phyloP scores from a whole-genome alignment of 495 filamentous ascomycete species.

The Baudoinia panamericana region DNA sequence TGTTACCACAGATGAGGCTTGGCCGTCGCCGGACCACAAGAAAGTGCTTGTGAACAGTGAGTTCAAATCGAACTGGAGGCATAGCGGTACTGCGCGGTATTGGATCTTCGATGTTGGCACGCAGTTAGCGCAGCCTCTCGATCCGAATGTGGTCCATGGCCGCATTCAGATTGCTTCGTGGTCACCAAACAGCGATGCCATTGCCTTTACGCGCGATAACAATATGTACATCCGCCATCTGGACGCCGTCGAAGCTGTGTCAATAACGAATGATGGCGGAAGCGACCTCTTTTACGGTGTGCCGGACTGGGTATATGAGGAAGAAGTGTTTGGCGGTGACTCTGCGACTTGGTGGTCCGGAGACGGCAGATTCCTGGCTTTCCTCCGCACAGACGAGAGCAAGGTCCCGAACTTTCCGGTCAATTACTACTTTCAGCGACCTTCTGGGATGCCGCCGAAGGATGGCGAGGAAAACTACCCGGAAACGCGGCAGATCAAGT shows the following conservation, averaged over 20 bases:
- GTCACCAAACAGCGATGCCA: constrained; percentile 74
- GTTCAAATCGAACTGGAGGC: constrained; percentile 63
- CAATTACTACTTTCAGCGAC: constrained; percentile 81
- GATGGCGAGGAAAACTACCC: constrained; percentile 80
- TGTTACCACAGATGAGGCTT: constrained; percentile 44
- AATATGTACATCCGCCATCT: constrained; percentile 75
- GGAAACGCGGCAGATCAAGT: constrained; percentile 84
- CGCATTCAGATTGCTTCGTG: constrained; percentile 76
- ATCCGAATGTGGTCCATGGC: constrained; percentile 51
- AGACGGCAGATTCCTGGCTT: constrained; percentile 78
- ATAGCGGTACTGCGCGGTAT: constrained; percentile 72
- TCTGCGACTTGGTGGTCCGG: constrained; percentile 89
- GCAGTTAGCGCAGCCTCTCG: constrained; percentile 64
- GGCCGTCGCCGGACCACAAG: constrained; percentile 70
- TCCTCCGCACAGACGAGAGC: constrained; percentile 84
- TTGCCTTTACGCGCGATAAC: constrained; percentile 76
- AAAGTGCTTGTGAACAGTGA: constrained; percentile 71
- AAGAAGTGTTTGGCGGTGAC: constrained; percentile 74
- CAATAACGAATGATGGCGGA: constrained; percentile 79
- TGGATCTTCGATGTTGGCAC: constrained; percentile 89
- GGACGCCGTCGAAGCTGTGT: constrained; percentile 42
- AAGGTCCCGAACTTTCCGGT: constrained; percentile 85
- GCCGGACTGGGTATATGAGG: constrained; percentile 99
- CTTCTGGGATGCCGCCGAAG: constrained; percentile 58
- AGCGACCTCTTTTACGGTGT: constrained; percentile 83